phyloP scores from a whole-genome alignment of 2,329 filamentous ascomycete species.

The Rhexocercosporidium sp. region DNA sequence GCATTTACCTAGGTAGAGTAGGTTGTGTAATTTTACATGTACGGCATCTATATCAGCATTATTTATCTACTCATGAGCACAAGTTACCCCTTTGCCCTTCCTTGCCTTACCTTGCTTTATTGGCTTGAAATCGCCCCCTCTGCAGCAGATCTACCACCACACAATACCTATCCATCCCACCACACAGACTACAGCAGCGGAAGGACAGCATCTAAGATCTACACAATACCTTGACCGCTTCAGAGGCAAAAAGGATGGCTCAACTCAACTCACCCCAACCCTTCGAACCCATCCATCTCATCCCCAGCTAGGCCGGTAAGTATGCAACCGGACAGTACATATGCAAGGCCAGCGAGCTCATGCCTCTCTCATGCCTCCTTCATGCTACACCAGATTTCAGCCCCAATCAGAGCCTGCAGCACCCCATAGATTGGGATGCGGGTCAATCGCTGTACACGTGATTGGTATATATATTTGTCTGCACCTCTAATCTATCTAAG shows the following conservation, averaged over 20 bases:
- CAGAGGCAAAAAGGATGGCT: background rate
- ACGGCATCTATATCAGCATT: background rate
- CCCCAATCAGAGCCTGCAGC: slow-evolving; percentile 1
- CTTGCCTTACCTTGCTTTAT: too few species aligned
- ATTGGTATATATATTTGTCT: too few species aligned
- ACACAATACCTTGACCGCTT: background rate
- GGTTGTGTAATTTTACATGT: background rate
- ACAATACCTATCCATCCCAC: too few species aligned
- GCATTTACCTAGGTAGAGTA: too few species aligned
- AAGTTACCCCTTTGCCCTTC: background rate
- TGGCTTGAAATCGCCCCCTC: background rate
- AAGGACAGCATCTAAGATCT: too few species aligned
- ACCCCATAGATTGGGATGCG: slow-evolving; percentile 2
- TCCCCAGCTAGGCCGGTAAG: too few species aligned
- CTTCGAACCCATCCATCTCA: too few species aligned
- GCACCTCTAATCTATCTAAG: too few species aligned
- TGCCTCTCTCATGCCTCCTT: background rate
- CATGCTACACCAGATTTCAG: background rate
- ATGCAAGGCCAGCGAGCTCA: slow-evolving; percentile 5
- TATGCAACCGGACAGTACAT: background rate
- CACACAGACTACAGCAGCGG: too few species aligned
- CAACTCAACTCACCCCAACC: background rate
- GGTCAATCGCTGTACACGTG: background rate
- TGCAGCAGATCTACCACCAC: too few species aligned
- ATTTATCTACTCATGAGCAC: too few species aligned